Conservation (phyloP, 1,284 basidiomycete species). For the Ustilago curta region DNA sequence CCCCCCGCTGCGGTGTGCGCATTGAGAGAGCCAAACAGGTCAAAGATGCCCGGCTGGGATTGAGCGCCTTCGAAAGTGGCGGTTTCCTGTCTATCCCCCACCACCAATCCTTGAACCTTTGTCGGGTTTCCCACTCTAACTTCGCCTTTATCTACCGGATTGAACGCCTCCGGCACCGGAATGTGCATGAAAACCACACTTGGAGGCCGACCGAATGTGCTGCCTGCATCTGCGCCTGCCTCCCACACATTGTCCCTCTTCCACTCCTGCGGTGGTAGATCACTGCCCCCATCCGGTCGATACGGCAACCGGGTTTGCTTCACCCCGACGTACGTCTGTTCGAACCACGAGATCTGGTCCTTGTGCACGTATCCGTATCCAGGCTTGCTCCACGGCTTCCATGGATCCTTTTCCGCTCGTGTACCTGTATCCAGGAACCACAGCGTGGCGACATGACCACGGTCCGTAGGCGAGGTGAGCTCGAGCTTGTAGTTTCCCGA, state of each 20-base stretch:
- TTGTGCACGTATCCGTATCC: constrained; percentile 59
- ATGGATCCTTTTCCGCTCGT: constrained; percentile 30
- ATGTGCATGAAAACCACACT: constrained; percentile 67
- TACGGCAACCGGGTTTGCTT: constrained; percentile 49
- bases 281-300: constrained; percentile 44
- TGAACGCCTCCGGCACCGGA: constrained; percentile 65
- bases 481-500: constrained; percentile 34
- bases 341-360: constrained; percentile 65
- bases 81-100: constrained; percentile 53
- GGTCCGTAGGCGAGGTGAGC: constrained; percentile 61
- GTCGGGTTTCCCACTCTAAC: not conserved
- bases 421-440: constrained; percentile 93
- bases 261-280: constrained; percentile 33
- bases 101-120: constrained; percentile 13
- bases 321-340: constrained; percentile 21
- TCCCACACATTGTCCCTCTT: constrained; percentile 28
- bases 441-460: constrained; percentile 84
- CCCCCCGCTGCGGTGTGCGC: constrained; percentile 16
- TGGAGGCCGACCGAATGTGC: constrained; percentile 44
- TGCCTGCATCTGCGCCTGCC: constrained; percentile 28
- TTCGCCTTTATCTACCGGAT: constrained; percentile 16
- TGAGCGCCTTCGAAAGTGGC: constrained; percentile 49
- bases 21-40: constrained; percentile 39
- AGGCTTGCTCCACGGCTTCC: constrained; percentile 48
- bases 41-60: constrained; percentile 61